These are phyloP conservation scores for Poa pratensis DNA, from an alignment of 176 grass and related monocot species.

Conservation along the genomic window DNA sequence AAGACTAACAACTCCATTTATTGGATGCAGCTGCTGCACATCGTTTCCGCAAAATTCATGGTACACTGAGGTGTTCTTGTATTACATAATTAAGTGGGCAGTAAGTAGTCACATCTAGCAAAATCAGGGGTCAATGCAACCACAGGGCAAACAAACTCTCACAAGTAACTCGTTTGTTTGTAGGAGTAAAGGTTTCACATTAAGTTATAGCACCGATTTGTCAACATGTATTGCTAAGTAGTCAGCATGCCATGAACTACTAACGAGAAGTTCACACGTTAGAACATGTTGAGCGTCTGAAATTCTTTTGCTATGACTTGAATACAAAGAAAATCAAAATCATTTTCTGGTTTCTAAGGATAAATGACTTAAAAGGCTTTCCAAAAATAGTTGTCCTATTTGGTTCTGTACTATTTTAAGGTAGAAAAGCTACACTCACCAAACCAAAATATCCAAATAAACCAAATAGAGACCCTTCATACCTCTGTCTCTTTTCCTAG, in stretches of 20 bases:
- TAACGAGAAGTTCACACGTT: neutral
- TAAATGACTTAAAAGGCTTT: neutral
- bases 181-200: neutral
- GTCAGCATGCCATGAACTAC: constrained; percentile 10
- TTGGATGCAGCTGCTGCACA: neutral
- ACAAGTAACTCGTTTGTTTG: neutral
- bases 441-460: constrained; percentile 1
- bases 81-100: neutral
- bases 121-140: neutral
- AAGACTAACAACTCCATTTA: neutral
- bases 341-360: neutral
- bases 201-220: neutral
- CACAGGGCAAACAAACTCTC: neutral
- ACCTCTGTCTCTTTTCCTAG: constrained; percentile 51
- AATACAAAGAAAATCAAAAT: constrained; percentile 1
- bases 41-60: neutral
- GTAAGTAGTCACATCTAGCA: neutral
- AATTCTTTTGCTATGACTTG: neutral
- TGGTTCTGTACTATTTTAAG: neutral
- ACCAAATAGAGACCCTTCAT: constrained; percentile 19
- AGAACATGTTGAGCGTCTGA: neutral
- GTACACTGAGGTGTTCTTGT: neutral
- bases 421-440: neutral
- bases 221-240: neutral
- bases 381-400: no score